Percentiles rank a stretch among this genome's conserved stretches.
These are phyloP conservation scores for Lomentospora prolificans DNA, from an alignment of 2,329 filamentous ascomycete species.

Conservation along the genomic window DNA sequence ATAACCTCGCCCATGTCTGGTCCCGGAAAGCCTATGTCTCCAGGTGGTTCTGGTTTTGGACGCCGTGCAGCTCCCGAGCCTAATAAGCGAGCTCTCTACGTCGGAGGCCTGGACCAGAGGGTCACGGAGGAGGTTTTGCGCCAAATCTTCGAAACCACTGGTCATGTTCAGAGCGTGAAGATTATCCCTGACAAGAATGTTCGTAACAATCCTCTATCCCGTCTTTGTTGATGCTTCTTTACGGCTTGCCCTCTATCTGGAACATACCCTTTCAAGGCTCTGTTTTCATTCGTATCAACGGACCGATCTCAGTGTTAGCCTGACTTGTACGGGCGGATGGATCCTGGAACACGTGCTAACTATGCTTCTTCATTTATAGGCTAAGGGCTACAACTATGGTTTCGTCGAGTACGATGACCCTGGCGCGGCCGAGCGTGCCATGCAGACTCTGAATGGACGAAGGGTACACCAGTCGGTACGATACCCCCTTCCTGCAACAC, in stretches of 20 bases:
- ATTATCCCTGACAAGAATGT: conserved; percentile 99
- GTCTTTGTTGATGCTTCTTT: too few species aligned
- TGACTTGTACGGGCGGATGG: too few species aligned
- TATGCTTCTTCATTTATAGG: too few species aligned
- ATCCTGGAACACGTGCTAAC: too few species aligned
- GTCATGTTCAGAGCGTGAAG: conserved; percentile 97
- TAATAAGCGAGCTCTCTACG: conserved; percentile 95
- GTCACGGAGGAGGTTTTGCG: conserved; percentile 94
- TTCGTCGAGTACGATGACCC: conserved; percentile 99
- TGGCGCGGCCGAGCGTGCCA: conserved; percentile 88
- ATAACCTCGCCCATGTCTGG: conserved; percentile 80
- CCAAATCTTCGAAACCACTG: conserved; percentile 97
- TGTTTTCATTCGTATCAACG: too few species aligned
- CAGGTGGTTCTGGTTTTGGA: conserved; percentile 69
- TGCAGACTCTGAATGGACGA: conserved; percentile 92
- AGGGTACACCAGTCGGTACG: conserved; percentile 90
- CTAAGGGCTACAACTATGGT: conserved; percentile 97
- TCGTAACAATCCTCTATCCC: conserved; percentile 40
- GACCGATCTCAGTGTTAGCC: too few species aligned
- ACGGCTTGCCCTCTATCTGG: too few species aligned
- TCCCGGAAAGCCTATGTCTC: conserved; percentile 52
- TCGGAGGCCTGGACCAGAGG: conserved; percentile 86
- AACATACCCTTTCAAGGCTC: too few species aligned
- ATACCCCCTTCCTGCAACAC: conserved; percentile 10
- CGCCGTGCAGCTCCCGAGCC: conserved; percentile 92